Evolutionary conservation across 495 filamentous ascomycete genomes (phyloP), one percentile per base, ranked within the genome.

Genomic region (Lasiosphaeris hirsuta): DNA sequence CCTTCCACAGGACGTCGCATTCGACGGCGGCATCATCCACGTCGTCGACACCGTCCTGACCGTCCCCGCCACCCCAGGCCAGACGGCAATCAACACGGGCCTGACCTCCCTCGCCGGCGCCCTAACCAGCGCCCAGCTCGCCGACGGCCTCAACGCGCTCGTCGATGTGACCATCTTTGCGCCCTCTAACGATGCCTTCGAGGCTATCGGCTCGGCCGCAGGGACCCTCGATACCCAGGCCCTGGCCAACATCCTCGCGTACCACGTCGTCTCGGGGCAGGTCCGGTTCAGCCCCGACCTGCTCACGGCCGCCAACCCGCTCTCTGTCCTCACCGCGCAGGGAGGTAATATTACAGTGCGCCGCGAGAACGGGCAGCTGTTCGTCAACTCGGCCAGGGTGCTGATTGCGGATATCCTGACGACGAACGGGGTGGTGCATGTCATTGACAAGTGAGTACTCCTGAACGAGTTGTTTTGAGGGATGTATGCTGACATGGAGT

Each of bases 111-210:
- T 82, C 17, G 72, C 72, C 45, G 83, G 81, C 17, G 84, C 87
- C 11, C 60, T 87, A n/a, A 75, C 67, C 14, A 62, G 58, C 1
- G 73, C 79, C 13, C 64, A 77, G 15, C 67, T 86, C 3, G 65
- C 73, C 18, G 54, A 75, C 36, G 63, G 68, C 1, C 51, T 87
- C 48, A 67, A 80, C 58, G 51, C 49, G 9, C 57, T 73, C 1
- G 54, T 56, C 10, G 78, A 86, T 54, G 40, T 87, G n/a, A 90
- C 87, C 30, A 78, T 89, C 55, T 89, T 90, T 62, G 85, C 67
- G 13, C 68, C 68, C 4, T 55, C 52, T 19, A 70, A 70, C 56
- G 51, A 56, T 0, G 68, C 65, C 13, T 69, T 67, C 45, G 18
- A 53, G 45, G 40, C 49, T 14, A 67, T 70, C 37, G 66, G 65